These are phyloP conservation scores for Suillus tomentosus DNA, from an alignment of 768 basidiomycete species.

Conservation along the genomic window DNA sequence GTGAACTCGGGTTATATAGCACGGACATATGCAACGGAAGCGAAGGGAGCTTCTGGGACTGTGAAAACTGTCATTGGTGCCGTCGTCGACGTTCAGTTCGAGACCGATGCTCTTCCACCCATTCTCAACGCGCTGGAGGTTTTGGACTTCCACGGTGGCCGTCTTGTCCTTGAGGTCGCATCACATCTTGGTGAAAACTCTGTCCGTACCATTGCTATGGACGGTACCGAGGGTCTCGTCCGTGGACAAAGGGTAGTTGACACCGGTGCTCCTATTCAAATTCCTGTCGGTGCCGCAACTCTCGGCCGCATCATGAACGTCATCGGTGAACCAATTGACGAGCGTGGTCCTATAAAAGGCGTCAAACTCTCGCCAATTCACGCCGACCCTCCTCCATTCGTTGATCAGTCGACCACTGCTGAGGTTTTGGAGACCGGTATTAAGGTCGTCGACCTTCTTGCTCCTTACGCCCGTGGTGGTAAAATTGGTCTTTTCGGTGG, in stretches of 20 bases:
- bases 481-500: slow-evolving; percentile 99
- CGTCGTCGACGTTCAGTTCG: slow-evolving; percentile 99
- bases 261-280: slow-evolving; percentile 94
- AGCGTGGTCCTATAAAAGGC: slow-evolving; percentile 98
- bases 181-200: slow-evolving; percentile 99
- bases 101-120: slow-evolving; percentile 85
- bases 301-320: slow-evolving; percentile 99
- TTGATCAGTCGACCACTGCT: slow-evolving; percentile 98
- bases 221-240: slow-evolving; percentile 99
- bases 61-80: slow-evolving; percentile 99
- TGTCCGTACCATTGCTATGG: slow-evolving; percentile 99
- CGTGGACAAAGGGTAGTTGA: slow-evolving; percentile 97
- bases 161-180: slow-evolving; percentile 98
- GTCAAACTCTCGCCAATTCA: slow-evolving; percentile 92
- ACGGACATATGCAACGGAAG: slow-evolving; percentile 92
- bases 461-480: slow-evolving; percentile 96
- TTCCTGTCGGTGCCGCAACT: slow-evolving; percentile 93
- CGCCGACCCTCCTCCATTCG: slow-evolving; percentile 95
- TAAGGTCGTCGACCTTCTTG: slow-evolving; percentile 99
- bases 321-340: slow-evolving; percentile 99
- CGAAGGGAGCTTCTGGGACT: slow-evolving; percentile 68
- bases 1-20: slow-evolving; percentile 44
- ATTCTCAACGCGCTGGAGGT: slow-evolving; percentile 99
- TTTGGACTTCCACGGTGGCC: slow-evolving; percentile 89
- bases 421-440: slow-evolving; percentile 99